Evolutionary conservation across 1,284 basidiomycete species (phyloP).

Genomic region (Cryptococcus sp.): DNA sequence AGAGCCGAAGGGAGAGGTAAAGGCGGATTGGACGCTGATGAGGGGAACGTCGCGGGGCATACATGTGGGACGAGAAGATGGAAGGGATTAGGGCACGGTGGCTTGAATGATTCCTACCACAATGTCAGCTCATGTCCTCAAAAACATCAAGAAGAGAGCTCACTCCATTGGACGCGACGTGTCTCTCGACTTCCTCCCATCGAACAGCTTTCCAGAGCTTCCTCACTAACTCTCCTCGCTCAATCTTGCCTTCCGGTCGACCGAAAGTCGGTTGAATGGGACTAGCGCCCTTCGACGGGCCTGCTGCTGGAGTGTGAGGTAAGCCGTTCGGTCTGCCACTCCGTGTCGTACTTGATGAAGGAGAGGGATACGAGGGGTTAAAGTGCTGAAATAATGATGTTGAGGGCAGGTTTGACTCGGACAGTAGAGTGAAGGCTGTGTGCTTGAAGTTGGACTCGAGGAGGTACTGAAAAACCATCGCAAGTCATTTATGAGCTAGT

Average conservation of each 20-base stretch:
- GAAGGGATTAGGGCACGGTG: conserved; percentile 42
- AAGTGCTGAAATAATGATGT: conserved; percentile 47
- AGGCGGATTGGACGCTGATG: conserved; percentile 29
- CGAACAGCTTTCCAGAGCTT: conserved; percentile 49
- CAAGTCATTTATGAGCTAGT: background rate
- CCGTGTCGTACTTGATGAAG: conserved; percentile 12
- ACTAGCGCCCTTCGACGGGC: conserved; percentile 9
- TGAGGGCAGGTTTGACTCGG: conserved; percentile 42
- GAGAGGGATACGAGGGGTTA: conserved; percentile 32
- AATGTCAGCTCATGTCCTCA: background rate
- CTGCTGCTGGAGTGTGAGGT: conserved; percentile 2
- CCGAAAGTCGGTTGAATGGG: conserved; percentile 30
- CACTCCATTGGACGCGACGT: conserved; percentile 33
- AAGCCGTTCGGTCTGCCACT: conserved; percentile 8
- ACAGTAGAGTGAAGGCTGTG: conserved; percentile 46
- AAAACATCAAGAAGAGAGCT: conserved; percentile 6
- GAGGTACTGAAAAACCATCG: conserved; percentile 34
- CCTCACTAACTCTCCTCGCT: conserved; percentile 45
- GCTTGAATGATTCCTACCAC: conserved; percentile 27
- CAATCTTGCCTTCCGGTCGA: conserved; percentile 29
- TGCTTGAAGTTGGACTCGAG: conserved; percentile 51
- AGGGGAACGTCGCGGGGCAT: conserved; percentile 35
- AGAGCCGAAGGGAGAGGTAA: conserved; percentile 24
- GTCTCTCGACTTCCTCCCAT: conserved; percentile 50
- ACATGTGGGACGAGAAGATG: conserved; percentile 44